Percentiles rank a stretch among this genome's conserved stretches.
Conservation (phyloP, 768 basidiomycete genomes). For the Lyophyllum shimeji region DNA sequence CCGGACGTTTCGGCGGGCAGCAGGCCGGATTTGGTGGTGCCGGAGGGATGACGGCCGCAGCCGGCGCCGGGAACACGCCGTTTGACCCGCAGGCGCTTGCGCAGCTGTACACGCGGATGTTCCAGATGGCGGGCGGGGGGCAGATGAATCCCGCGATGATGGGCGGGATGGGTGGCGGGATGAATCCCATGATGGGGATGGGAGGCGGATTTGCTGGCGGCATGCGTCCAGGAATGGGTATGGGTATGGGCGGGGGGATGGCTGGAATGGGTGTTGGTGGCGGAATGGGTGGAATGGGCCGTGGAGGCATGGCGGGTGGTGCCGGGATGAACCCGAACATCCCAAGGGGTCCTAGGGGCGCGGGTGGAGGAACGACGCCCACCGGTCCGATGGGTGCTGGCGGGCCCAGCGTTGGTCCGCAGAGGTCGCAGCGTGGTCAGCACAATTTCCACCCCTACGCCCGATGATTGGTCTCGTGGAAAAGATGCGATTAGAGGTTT, state of each 20-base stretch:
- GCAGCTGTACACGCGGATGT: constrained; percentile 93
- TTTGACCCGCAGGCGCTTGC: constrained; percentile 95
- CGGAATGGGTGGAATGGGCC: constrained; percentile 35
- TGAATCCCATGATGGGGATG: constrained; percentile 38
- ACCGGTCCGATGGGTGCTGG: constrained; percentile 42
- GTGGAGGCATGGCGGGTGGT: constrained; percentile 38
- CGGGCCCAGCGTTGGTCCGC: constrained; percentile 66
- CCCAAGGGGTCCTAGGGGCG: constrained; percentile 66
- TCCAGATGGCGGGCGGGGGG: constrained; percentile 69
- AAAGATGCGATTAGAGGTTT: neutral
- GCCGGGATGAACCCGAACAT: constrained; percentile 54
- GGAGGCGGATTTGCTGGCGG: constrained; percentile 35
- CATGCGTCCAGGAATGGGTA: constrained; percentile 40
- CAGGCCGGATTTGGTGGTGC: constrained; percentile 40
- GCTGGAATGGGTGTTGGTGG: constrained; percentile 39
- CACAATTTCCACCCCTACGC: constrained; percentile 87
- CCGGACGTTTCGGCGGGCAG: constrained; percentile 27
- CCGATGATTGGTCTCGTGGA: constrained; percentile 36
- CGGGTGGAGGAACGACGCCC: constrained; percentile 43
- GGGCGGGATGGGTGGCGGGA: constrained; percentile 34
- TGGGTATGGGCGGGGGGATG: constrained; percentile 34
- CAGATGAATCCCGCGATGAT: constrained; percentile 35
- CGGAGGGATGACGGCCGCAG: constrained; percentile 24
- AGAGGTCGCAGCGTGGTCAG: constrained; percentile 72
- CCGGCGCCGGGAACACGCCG: constrained; percentile 49